Evolutionary conservation across 2,329 filamentous ascomycete species (phyloP).

Genomic region (Laburnicola sp.): DNA sequence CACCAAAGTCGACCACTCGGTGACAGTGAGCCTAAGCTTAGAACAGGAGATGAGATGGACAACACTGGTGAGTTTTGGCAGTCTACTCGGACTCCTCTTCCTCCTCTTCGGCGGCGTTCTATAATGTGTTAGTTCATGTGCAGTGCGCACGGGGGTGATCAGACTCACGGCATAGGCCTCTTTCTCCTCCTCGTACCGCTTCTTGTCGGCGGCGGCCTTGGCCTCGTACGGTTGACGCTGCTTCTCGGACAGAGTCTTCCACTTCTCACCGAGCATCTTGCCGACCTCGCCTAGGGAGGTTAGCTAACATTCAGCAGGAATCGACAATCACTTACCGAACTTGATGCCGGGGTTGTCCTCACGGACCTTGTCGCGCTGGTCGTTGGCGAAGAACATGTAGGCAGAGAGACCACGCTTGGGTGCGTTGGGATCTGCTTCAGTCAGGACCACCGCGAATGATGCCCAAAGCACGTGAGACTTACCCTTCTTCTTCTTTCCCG

Average conservation of each 20-base stretch:
- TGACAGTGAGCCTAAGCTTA: slow-evolving; percentile 16
- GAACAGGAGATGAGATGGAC: slow-evolving; percentile 9
- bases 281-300: slow-evolving; percentile 77
- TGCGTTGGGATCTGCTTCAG: slow-evolving; percentile 79
- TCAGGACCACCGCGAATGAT: not conserved
- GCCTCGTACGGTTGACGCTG: slow-evolving; percentile 92
- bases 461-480: slow-evolving; percentile 23
- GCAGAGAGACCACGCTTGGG: slow-evolving; percentile 99
- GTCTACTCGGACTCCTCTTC: slow-evolving; percentile 48
- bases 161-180: slow-evolving; percentile 62
- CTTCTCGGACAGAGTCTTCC: slow-evolving; percentile 95
- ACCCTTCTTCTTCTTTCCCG: slow-evolving; percentile 75
- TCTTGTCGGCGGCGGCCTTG: slow-evolving; percentile 97
- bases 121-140: slow-evolving; percentile 17
- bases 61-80: not conserved
- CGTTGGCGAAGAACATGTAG: slow-evolving; percentile 99
- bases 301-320: slow-evolving; percentile 14
- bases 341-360: slow-evolving; percentile 98
- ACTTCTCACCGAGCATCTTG: slow-evolving; percentile 96
- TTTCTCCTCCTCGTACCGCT: slow-evolving; percentile 95
- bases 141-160: not conserved
- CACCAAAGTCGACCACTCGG: slow-evolving; percentile 20
- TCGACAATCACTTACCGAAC: slow-evolving; percentile 67
- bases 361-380: slow-evolving; percentile 96
- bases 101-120: slow-evolving; percentile 42